Percentiles rank a stretch among this genome's conserved stretches.
Conservation (phyloP, 495 filamentous ascomycete species). For the Bathelium albidoporum region DNA sequence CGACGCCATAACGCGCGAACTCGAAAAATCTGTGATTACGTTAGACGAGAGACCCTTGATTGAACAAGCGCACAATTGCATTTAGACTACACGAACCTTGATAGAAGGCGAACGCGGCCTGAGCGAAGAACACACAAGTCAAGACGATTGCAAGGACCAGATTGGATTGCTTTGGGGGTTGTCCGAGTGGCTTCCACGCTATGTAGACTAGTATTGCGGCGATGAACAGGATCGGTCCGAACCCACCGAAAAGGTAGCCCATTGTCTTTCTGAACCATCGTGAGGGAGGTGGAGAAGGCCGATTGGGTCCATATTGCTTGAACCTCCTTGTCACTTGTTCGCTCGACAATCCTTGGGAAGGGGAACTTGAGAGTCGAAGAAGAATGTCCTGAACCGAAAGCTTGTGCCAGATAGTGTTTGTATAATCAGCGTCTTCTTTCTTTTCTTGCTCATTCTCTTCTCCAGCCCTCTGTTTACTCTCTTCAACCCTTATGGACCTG, state of each 20-base stretch:
- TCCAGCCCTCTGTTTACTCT: neutral
- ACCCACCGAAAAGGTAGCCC: constrained; percentile 62
- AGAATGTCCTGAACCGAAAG: constrained; percentile 44
- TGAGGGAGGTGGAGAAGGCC: constrained; percentile 47
- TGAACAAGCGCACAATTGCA: neutral
- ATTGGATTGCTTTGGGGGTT: constrained; percentile 55
- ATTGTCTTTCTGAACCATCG: constrained; percentile 47
- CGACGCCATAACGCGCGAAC: constrained; percentile 28
- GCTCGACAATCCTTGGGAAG: constrained; percentile 39
- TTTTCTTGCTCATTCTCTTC: constrained; percentile 22
- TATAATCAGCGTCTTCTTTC: constrained; percentile 36
- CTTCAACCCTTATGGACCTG: neutral
- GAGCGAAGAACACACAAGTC: constrained; percentile 52
- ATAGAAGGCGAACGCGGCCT: constrained; percentile 48
- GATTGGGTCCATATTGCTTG: constrained; percentile 51
- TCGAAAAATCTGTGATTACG: constrained; percentile 25
- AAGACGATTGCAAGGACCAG: constrained; percentile 57
- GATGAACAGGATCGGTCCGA: constrained; percentile 53
- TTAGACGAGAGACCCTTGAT: neutral
- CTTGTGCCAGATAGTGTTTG: constrained; percentile 45
- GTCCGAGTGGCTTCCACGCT: constrained; percentile 57
- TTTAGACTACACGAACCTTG: constrained; percentile 7
- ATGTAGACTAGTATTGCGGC: constrained; percentile 57
- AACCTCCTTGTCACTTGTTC: constrained; percentile 40
- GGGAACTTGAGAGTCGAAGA: constrained; percentile 41